Base-by-base conservation (phyloP, 768 basidiomycete genomes). In the Cystobasidium tubakii region DNA sequence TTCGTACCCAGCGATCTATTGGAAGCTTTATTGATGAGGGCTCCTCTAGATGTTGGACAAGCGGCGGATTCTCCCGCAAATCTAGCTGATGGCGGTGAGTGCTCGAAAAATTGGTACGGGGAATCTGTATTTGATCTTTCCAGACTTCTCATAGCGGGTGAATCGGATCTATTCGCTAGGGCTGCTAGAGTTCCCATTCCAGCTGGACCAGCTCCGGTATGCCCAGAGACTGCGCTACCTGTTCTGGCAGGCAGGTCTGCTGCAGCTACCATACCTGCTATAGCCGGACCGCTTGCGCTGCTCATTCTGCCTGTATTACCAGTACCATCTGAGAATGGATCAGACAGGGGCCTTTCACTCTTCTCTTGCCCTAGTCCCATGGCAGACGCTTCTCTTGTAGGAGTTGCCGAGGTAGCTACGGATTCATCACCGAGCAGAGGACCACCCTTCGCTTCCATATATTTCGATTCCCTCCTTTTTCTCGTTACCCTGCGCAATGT, bases 401-500 rank as follows among this genome's bases (percentile, higher is more conserved):
- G 43, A 29, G 43, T 31, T 21, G 42, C n/a, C 25, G 36, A 29
- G 10, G 50, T 67, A 43, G 42, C 66, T 19, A 46, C 46, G 10
- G 42, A 46, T 53, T 50, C 50, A 81, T 64, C 85, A 85, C 21
- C 53, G 15, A 19, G 46, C 7, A 10, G 7, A 10, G 44, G 39
- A 1, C 44, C 64, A 34, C 60, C 43, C 17, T 72, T n/a, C 2
- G 4, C 39, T 3, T 44, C n/a, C 1, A 50, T 50, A 21, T 50
- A 50, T 50, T 50, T 6, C 12, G 46, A 50, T n/a, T 50, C 46
- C 21, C 46, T 50, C 21, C 73, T 17, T 15, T 75, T 62, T 74
- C 84, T 82, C 53, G 89, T 87, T 65, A 90, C 78, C 43, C 88
- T 85, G 34, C 89, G 87, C 80, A 90, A 82, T 79, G 91, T 85